A percentile compares a stretch with the other conserved stretches of the same genome.
Evolutionary conservation across 768 basidiomycete species (phyloP).

Genomic region (Hortiboletus campestris): DNA sequence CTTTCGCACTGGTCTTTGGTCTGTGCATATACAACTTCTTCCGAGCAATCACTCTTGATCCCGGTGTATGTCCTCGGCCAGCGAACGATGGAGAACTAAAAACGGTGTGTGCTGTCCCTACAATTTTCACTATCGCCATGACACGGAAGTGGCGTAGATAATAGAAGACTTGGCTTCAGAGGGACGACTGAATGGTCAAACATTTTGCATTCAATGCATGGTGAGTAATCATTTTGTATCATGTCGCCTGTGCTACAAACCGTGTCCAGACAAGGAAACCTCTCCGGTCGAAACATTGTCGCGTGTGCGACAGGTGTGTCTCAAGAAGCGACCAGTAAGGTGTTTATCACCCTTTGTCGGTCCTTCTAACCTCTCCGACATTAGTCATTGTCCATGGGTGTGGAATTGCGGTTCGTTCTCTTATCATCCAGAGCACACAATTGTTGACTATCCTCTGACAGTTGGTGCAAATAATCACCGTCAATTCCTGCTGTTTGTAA

Average conservation of each 20-base stretch:
- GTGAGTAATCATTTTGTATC: constrained; percentile 35
- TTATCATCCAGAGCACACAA: neutral
- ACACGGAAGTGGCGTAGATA: constrained; percentile 45
- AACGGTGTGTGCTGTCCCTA: constrained; percentile 51
- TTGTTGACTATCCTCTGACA: constrained; percentile 28
- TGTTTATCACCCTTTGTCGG: neutral
- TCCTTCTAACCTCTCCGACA: constrained; percentile 1
- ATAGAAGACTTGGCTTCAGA: constrained; percentile 89
- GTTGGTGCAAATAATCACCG: constrained; percentile 94
- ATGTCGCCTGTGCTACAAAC: neutral
- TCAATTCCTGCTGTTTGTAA: constrained; percentile 92
- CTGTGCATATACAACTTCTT: constrained; percentile 89
- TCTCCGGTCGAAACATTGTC: constrained; percentile 92
- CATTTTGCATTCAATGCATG: constrained; percentile 97
- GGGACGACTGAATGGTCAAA: constrained; percentile 90
- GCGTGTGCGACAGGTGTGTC: constrained; percentile 86
- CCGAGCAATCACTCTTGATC: constrained; percentile 83
- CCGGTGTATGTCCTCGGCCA: constrained; percentile 83
- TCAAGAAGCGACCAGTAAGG: constrained; percentile 92
- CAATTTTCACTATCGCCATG: neutral
- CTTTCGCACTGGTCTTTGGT: constrained; percentile 66
- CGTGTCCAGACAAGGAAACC: constrained; percentile 73
- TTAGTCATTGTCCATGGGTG: constrained; percentile 96
- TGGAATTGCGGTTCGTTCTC: constrained; percentile 88
- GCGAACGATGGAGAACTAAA: constrained; percentile 83